Percentiles rank a stretch among this genome's conserved stretches.
Conservation (phyloP, 768 basidiomycete genomes). For the Russula ochroleuca region DNA sequence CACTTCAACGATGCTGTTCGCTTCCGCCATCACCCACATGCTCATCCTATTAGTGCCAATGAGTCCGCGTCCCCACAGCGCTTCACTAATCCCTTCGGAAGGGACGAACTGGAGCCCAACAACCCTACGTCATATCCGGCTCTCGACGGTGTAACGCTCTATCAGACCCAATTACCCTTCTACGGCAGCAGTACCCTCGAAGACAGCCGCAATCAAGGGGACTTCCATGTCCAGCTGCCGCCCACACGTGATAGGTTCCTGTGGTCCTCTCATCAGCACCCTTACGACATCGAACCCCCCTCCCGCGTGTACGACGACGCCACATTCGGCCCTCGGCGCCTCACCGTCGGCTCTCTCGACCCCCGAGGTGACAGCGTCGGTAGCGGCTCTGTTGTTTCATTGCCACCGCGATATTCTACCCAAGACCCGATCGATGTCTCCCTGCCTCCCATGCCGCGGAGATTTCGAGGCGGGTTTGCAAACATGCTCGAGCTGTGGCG, state of each 20-base stretch:
- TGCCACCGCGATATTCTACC: conserved; percentile 13
- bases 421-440: conserved; percentile 15
- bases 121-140: conserved; percentile 7
- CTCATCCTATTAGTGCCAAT: conserved; percentile 2
- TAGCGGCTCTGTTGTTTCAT: conserved; percentile 10
- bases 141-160: conserved; percentile 13
- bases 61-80: conserved; percentile 8
- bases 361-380: conserved; percentile 8
- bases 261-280: conserved; percentile 55
- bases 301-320: conserved; percentile 37
- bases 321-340: conserved; percentile 12
- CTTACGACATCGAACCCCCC: conserved; percentile 58
- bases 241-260: conserved; percentile 38
- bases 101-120: conserved; percentile 3
- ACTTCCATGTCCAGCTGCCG: conserved; percentile 5
- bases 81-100: conserved; percentile 20
- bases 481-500: conserved; percentile 26
- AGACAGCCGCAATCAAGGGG: background rate
- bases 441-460: conserved; percentile 13
- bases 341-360: conserved; percentile 40
- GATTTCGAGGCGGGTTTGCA: conserved; percentile 24
- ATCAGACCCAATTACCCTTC: conserved; percentile 9
- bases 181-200: conserved; percentile 14
- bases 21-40: background rate
- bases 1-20: conserved; percentile 7